Percentiles rank a stretch among this genome's conserved stretches.
These are phyloP conservation scores for Fusarium sp. DNA, from an alignment of 2,329 filamentous ascomycete genomes.

Conservation along the genomic window DNA sequence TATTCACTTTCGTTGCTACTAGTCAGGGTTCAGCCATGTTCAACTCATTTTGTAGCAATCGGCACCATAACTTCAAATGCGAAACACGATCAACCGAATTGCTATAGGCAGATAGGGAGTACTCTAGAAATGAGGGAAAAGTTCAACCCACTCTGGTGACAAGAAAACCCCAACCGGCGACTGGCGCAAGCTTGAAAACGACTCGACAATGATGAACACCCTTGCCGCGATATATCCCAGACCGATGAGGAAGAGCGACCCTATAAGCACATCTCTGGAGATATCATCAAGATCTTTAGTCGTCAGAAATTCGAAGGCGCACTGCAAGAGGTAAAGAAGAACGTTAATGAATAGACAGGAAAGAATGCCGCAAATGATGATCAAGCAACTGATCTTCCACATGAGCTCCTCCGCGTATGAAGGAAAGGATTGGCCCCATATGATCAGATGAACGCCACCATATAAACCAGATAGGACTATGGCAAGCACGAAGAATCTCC, in stretches of 20 bases:
- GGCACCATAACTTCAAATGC: background rate
- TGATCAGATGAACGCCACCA: background rate
- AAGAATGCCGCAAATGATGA: background rate
- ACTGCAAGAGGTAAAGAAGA: too few relatives aligned
- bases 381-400: background rate
- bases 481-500: fast-evolving
- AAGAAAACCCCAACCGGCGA: background rate
- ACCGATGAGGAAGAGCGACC: too few relatives aligned
- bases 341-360: too few relatives aligned
- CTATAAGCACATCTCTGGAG: too few relatives aligned
- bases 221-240: background rate
- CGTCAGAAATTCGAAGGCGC: too few relatives aligned
- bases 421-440: background rate
- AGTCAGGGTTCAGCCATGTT: background rate
- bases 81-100: background rate
- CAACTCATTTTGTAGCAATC: background rate
- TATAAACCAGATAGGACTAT: fast-evolving
- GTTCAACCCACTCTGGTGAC: background rate
- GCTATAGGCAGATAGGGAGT: background rate
- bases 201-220: background rate
- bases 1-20: fast-evolving
- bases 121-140: background rate
- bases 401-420: background rate
- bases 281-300: too few relatives aligned
- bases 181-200: background rate